Base-by-base conservation (phyloP, 331 rosid genomes). In the Pyrus hybrid region DNA sequence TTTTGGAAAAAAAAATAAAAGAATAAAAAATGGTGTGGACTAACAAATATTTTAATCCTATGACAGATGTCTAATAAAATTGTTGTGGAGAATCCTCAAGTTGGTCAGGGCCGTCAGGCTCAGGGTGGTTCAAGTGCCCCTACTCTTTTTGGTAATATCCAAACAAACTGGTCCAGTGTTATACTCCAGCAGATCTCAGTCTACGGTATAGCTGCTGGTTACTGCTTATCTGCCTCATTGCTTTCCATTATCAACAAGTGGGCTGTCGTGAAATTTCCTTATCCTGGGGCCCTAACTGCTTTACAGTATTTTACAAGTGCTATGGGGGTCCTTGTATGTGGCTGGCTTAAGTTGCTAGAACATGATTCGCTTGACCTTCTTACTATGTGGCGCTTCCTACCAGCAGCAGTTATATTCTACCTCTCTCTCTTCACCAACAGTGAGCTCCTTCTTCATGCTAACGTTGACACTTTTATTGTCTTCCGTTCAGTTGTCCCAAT, bases 211-310 rank as follows among this genome's bases (percentile, higher is more conserved):
- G 97, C 96, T 33, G 92, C 90, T 63, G 97, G 97, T 23, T 92
- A 92, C 75, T 90, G 96, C 85, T 71, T 85, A 66, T 77, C 84
- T 45, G 97, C 97, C n/a, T 92, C 97, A 13, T 79, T 92, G 81
- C 93, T 92, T 32, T 92, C 97, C 37, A 90, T 92, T 62, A 92
- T 92, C 72, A 92, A 90, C 84, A 92, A 92, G 90, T 92, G 96
- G 97, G 97, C 97, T 68, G 83, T 92, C 29, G 86, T 90, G 93
- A 90, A 90, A 81, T 92, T 92, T 80, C 97, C 97, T 64, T 90
- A 92, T 76, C 97, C 97, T 0, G 97, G 97, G 1, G 96, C 93
- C 3, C 84, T 92, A 20, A 92, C 96, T 26, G 97, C 97, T 14
- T 66, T 90, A 28, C 96, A 92, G 83, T 90, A 92, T 85, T 88